Evolutionary conservation across 345 rosid genomes (phyloP).

Genomic region (Rubroshorea leprosula): DNA sequence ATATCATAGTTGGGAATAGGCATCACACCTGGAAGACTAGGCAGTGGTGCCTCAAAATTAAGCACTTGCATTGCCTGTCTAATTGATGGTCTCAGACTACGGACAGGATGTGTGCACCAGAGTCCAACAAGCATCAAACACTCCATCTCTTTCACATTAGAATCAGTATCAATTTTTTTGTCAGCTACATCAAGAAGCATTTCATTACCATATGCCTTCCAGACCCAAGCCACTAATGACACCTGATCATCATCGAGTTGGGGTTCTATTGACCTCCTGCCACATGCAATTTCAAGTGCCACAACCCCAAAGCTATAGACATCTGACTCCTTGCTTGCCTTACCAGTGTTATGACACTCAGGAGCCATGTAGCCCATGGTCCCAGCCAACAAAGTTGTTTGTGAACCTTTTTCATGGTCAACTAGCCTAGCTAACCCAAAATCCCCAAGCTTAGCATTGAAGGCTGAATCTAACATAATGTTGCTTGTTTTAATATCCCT

Average conservation of each 20-base stretch:
- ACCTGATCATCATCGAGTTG: background rate
- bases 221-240: constrained; percentile 5
- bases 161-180: background rate
- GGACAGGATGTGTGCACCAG: constrained; percentile 18
- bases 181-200: constrained; percentile 10
- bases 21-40: constrained; percentile 5
- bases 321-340: constrained; percentile 19
- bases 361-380: constrained; percentile 23
- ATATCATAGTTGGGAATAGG: constrained; percentile 6
- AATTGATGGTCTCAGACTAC: constrained; percentile 15
- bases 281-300: constrained; percentile 25
- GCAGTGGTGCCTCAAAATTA: constrained; percentile 10
- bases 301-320: constrained; percentile 22
- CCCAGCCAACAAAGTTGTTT: constrained; percentile 10
- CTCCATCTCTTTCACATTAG: constrained; percentile 12
- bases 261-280: constrained; percentile 18
- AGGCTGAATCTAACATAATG: constrained; percentile 23
- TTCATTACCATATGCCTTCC: background rate
- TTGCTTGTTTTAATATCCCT: constrained; percentile 30
- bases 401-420: constrained; percentile 14
- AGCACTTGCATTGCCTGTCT: constrained; percentile 12
- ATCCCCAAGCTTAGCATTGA: constrained; percentile 32
- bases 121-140: constrained; percentile 22
- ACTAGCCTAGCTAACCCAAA: constrained; percentile 31
- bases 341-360: constrained; percentile 3